Base-by-base conservation (phyloP, 495 filamentous ascomycete genomes). In the Aspergillus ellipticus region DNA sequence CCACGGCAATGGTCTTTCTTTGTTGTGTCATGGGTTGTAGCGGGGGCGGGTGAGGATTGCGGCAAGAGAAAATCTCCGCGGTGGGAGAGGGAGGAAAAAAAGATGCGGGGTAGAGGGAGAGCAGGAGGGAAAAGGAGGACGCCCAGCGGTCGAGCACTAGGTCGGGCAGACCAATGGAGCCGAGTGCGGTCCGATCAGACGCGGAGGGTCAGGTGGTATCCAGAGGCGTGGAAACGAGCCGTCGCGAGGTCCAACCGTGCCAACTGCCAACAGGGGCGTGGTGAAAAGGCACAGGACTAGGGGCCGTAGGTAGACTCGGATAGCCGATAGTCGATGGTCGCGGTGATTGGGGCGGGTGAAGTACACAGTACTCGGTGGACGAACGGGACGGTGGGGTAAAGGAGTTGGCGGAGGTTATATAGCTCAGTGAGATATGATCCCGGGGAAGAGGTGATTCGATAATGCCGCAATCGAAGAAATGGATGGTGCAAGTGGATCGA, bases 1-100 rank as follows among this genome's bases (percentile, higher is more conserved):
- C 91, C 65, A 94, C 86, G 61, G 90, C 92, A 61, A 96, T 90
- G 46, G 85, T 92, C 74, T 92, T 89, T 63, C 80, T 71, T 54
- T 70, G 68, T 71, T 75, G 73, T 63, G 71, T 73, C 74, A 78
- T 78, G 35, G 46, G 53, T 39, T 47, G 48, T 42, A 42, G 43
- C 22, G 31, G 45, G 47, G 55, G 53, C 26, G 43, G 51, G 42
- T 48, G 28, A 24, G 53, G 56, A 56, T 53, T 37, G 43, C 42
- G 46, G 54, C 24, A 51, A 49, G 55, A 24, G 45, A 49, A 45
- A 50, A 52, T 42, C 13, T 15, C 21, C 21, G 46, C 28, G 24
- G 42, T 17, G 22, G 37, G 35, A 22, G 50, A 24, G 24, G 37
- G 54, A 49, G 54, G 26, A 56, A 29, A 41, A 24, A 46, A 51